Base-by-base conservation (phyloP, 2,329 filamentous ascomycete genomes). In the Dothiorella sarmentorum region DNA sequence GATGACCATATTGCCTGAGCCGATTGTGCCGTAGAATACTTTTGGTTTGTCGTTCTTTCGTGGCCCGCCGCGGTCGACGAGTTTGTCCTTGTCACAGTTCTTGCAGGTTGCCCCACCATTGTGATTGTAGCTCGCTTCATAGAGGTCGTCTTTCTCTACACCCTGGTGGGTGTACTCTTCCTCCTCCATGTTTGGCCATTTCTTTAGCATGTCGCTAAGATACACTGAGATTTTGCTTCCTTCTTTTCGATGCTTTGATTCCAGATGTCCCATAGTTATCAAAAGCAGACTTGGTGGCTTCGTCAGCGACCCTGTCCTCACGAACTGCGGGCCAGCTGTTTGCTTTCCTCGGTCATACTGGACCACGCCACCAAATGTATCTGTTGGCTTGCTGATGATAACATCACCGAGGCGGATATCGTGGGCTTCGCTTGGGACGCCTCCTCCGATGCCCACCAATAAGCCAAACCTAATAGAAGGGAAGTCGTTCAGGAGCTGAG, bases 311-410 rank as follows among this genome's bases (percentile, higher is more conserved):
- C 29, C 18, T 2, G 31, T 52, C 11, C 35, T 38, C 20, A 15
- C 3, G 22, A 38, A 13, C 20, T 24, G 22, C 26, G 9, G 3
- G 2, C 24, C 18, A 17, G 22, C 3, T 1, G 33, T 9, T 10
- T 15, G 58, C 43, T 68, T 67, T 4, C 66, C 67, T 42, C 61
- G 65, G n/a, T 67, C 63, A 31, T 69, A 71, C 20, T 72, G 69
- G 3, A 71, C 31, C 1, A 72, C 65, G 1, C 66, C 66, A 2
- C 63, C 63, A 2, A 62, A 27, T 0, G 31, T 45, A 29, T 61
- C 56, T 9, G 60, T 58, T 10, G 64, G 61, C 15, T 44, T n/a
- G 38, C 67, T 66, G 7, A 73, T 66, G 0, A 69, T 66, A 22
- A 65, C 47, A 15, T 64, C 53, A 4, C 47, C 67, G 13, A 73